Conservation (phyloP, 2,329 filamentous ascomycete species). For the Didymella sp. region DNA sequence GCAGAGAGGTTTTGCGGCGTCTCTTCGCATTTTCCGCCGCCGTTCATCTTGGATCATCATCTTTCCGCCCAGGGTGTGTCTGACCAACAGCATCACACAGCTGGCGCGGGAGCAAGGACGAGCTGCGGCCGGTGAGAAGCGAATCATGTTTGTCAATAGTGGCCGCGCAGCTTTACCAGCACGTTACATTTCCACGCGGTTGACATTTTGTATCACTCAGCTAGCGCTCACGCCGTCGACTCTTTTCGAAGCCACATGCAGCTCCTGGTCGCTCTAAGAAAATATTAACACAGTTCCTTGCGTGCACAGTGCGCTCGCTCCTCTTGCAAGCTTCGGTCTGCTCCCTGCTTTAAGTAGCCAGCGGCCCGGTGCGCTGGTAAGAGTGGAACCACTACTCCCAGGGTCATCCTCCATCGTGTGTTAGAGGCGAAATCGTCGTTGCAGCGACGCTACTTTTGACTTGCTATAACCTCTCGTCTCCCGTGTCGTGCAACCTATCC, state of each 20-base stretch:
- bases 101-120: constrained; percentile 23
- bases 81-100: constrained; percentile 35
- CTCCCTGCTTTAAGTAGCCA: constrained; percentile 42
- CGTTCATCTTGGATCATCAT: constrained; percentile 35
- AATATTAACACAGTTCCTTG: constrained; percentile 38
- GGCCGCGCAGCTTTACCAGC: constrained; percentile 22
- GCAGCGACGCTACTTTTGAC: constrained; percentile 45
- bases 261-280: constrained; percentile 30
- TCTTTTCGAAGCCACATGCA: constrained; percentile 41
- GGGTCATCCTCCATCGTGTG: constrained; percentile 41
- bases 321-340: constrained; percentile 35
- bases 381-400: constrained; percentile 37
- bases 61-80: constrained; percentile 28
- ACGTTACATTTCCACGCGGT: constrained; percentile 39
- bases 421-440: constrained; percentile 38
- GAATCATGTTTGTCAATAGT: constrained; percentile 29
- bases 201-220: constrained; percentile 31
- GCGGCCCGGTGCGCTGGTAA: constrained; percentile 39
- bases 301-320: constrained; percentile 39
- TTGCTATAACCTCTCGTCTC: constrained; percentile 42
- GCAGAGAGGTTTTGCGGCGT: constrained; percentile 35
- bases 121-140: constrained; percentile 30
- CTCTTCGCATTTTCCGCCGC: constrained; percentile 34
- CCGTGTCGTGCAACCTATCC: constrained; percentile 41
- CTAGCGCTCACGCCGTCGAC: constrained; percentile 45